A percentile compares a stretch with the other conserved stretches of the same genome.
These are phyloP conservation scores for Metrosideros polymorpha DNA, from an alignment of 441 rosid genomes.

Conservation along the genomic window DNA sequence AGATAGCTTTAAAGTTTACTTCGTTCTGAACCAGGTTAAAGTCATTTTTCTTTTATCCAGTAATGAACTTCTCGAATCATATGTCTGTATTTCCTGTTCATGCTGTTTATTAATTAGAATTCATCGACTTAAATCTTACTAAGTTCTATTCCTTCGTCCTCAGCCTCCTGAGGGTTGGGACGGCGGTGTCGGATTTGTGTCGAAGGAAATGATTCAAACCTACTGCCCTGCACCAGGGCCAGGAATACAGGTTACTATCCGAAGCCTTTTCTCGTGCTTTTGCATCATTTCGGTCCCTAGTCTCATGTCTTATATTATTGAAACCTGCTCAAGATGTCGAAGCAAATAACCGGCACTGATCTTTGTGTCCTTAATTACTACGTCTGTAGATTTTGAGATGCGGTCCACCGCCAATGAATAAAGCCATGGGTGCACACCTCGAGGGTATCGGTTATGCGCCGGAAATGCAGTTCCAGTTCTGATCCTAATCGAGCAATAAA, in stretches of 20 bases:
- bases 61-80: background rate
- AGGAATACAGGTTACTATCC: slow-evolving; percentile 43
- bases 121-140: background rate
- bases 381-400: slow-evolving; percentile 62
- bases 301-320: background rate
- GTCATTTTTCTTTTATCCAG: background rate
- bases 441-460: slow-evolving; percentile 54
- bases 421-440: slow-evolving; percentile 70
- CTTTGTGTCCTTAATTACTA: background rate
- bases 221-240: slow-evolving; percentile 65
- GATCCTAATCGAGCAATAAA: slow-evolving; percentile 4
- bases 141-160: background rate
- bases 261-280: background rate
- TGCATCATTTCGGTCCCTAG: background rate
- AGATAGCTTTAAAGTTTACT: slow-evolving; percentile 59
- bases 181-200: slow-evolving; percentile 67
- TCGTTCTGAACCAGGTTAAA: slow-evolving; percentile 79
- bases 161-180: slow-evolving; percentile 77
- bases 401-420: slow-evolving; percentile 91
- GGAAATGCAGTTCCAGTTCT: slow-evolving; percentile 79
- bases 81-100: background rate
- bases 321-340: background rate
- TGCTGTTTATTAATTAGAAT: background rate
- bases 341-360: background rate
- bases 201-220: slow-evolving; percentile 60